phyloP scores from a whole-genome alignment of 2,329 filamentous ascomycete species.

The Botrytis sinoallii region DNA sequence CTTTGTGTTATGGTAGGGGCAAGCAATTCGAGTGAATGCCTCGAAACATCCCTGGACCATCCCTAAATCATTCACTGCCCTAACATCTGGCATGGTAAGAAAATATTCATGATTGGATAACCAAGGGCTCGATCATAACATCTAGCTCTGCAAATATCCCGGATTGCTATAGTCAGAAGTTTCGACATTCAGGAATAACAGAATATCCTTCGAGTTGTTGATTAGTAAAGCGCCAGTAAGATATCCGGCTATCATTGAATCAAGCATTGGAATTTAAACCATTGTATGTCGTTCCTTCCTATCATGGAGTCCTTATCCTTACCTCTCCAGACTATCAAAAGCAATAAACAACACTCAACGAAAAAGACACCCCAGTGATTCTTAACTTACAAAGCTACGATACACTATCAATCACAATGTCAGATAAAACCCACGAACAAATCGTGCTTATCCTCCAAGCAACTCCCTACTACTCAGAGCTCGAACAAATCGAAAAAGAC shows the following conservation, averaged over 20 bases:
- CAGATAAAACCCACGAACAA: neutral
- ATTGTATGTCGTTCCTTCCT: no score
- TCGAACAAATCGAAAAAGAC: neutral
- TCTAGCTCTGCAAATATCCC: neutral
- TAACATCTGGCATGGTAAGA: neutral
- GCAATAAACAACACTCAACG: neutral
- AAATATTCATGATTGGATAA: neutral
- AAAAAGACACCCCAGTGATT: neutral
- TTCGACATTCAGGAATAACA: neutral
- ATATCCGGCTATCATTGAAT: neutral
- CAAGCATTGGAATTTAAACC: neutral
- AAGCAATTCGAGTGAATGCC: no score
- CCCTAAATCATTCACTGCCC: neutral
- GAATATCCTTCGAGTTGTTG: no score
- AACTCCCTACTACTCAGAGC: neutral
- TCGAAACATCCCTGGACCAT: accelerated
- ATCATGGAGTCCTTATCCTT: neutral
- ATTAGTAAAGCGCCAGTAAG: neutral
- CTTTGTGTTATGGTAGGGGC: neutral
- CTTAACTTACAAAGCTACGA: neutral
- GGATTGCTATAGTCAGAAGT: neutral
- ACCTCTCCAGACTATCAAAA: no score
- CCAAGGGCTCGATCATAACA: neutral
- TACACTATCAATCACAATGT: neutral
- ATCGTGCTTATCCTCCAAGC: neutral